Evolutionary conservation across 2,329 filamentous ascomycete genomes (phyloP), one percentile per base, ranked within the genome.

Genomic region (Kalmusia sp.): DNA sequence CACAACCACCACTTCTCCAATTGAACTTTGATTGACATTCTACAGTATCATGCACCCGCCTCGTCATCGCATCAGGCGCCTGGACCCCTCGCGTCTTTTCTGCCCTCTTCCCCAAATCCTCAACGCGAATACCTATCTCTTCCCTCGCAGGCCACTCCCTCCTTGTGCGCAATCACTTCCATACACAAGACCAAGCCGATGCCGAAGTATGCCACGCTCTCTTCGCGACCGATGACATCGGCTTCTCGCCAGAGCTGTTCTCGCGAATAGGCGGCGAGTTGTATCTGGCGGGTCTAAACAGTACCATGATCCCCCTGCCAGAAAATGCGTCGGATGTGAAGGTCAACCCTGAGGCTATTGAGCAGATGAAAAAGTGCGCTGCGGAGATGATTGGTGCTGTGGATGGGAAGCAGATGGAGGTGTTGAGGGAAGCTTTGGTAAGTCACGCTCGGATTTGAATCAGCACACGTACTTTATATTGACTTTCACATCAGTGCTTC

Each of bases 271-370:
- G 84, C 7, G 87, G 85, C 1, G 83, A 91, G 51, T 83, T 93
- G 17, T 93, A 91, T 70, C 76, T 93, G 28, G 88, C 87, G 0
- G 90, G 90, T 0, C 69, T 93, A 31, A 93, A 93, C 67, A 84
- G 81, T 30, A 75, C 82, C 0, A 69, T 66, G 1, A 80, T 89
- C 4, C 80, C 84, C 0, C 75, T 93, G 8, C 90, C 90, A 0
- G 72, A 77, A 0, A 61, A 80, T 3, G 80, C 86, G 0, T 80
- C 79, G 0, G 79, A 83, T 38, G 76, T 79, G 0, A 73, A 75
- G 46, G 76, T 83, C n/a, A 77, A 81, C 11, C 65, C 69, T 1
- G 67, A 75, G 11, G 77, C 82, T 8, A 74, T 88, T 2, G 75
- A 75, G 6, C 74, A 77, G 67, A 65, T 90, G 44, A 80, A 79